A percentile compares a stretch with the other conserved stretches of the same genome.
These are phyloP conservation scores for Phytophthora vignae DNA, from an alignment of 352 stramenopile genomes.

Conservation along the genomic window DNA sequence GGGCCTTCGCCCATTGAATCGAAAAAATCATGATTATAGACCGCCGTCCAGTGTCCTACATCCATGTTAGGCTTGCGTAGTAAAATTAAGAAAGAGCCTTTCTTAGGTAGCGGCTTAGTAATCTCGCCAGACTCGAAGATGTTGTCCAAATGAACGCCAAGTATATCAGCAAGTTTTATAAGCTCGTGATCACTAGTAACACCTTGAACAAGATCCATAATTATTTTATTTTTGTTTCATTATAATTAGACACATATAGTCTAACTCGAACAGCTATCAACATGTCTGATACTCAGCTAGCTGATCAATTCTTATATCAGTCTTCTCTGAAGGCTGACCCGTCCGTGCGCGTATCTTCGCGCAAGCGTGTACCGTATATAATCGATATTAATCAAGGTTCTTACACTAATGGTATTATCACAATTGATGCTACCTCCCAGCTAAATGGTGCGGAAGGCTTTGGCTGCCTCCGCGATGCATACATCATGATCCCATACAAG, in stretches of 20 bases:
- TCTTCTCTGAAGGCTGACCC: too few species aligned
- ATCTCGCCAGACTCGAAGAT: neutral
- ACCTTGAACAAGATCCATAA: neutral
- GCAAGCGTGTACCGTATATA: too few species aligned
- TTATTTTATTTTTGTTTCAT: neutral
- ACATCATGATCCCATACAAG: too few species aligned
- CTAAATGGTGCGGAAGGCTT: neutral
- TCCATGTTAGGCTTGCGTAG: neutral
- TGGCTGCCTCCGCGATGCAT: neutral
- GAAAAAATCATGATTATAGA: neutral
- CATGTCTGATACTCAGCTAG: too few species aligned
- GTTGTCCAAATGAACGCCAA: neutral
- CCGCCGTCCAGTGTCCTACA: slow-evolving; percentile 5
- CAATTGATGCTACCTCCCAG: neutral
- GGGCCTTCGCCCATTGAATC: neutral
- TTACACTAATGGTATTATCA: neutral
- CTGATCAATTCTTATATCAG: too few species aligned
- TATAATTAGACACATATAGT: too few species aligned
- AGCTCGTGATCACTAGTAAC: neutral
- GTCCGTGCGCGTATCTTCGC: too few species aligned
- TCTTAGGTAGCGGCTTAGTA: slow-evolving; percentile 3
- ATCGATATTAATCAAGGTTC: too few species aligned
- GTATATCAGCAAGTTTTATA: neutral
- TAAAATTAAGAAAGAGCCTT: slow-evolving; percentile 8
- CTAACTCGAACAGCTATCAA: too few species aligned